Base-by-base conservation (phyloP, 2,329 filamentous ascomycete genomes). In the Penicillium sp. region DNA sequence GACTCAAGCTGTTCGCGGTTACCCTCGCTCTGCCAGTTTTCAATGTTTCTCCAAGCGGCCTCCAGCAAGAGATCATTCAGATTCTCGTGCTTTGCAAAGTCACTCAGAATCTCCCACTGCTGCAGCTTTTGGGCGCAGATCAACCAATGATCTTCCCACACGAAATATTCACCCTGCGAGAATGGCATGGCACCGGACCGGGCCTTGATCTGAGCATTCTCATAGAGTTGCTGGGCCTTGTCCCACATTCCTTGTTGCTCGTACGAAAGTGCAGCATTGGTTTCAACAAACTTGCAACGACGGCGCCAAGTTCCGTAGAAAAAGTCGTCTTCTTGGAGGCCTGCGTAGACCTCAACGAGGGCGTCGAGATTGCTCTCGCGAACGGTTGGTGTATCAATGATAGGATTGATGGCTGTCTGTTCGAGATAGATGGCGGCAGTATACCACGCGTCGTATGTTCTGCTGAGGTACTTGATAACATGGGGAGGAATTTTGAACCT, bases 191-290 rank as follows among this genome's bases (percentile, higher is more conserved):
- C 90, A 47, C 92, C 94, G 0, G 93, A 97, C 43, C 95, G 85
- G 41, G 95, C 94, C 73, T 97, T 99, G 71, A 99, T 91, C 73
- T 99, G 95, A 0, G 95, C 94, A 52, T 88, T 88, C 73, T 99
- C 94, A 72, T 97, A 99, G 78, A 97, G 88, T 67, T 90, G 89
- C 75, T 99, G 95, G 1, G 95, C 92, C 75, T 97, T 97, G 67
- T 99, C 94, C 95, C 94, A 99, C 84, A 97, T 96, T 44, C 94
- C 94, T 65, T 96, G 96, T 70, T 99, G 95, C 76, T 99, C 95
- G 65, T 97, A 99, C 0, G 94, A 99, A 7, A 99, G 79, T 1
- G 92, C 94, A 13, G 94, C 91, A 69, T 99, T 99, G 8, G 92
- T 97, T 78, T 99, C 95, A 6, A 99, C 89, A 68, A 96, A 99